Conservation (phyloP, 805 yeast species). For the Saturnispora quitensis region DNA sequence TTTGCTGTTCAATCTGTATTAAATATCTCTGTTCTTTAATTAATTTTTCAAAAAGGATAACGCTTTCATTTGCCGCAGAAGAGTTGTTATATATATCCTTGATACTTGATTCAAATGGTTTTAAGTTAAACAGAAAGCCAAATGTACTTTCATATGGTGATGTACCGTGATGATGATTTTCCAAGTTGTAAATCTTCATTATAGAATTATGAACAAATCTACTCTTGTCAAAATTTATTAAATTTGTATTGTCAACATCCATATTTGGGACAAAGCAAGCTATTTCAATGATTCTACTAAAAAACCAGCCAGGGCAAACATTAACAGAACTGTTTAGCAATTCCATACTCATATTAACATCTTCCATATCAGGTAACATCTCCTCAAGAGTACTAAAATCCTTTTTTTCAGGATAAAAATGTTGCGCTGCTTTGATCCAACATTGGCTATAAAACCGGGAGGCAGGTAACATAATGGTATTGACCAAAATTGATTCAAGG, state of each 20-base stretch:
- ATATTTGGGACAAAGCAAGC: slow-evolving; percentile 73
- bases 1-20: slow-evolving; percentile 37
- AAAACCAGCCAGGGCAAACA: slow-evolving; percentile 89
- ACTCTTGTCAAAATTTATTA: slow-evolving; percentile 81
- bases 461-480: slow-evolving; percentile 74
- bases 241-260: slow-evolving; percentile 50
- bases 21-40: slow-evolving; percentile 44
- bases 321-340: slow-evolving; percentile 31
- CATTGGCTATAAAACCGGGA: slow-evolving; percentile 57
- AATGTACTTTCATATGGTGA: slow-evolving; percentile 33
- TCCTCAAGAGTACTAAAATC: slow-evolving; percentile 21
- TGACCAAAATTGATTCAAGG: slow-evolving; percentile 67
- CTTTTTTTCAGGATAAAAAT: slow-evolving; percentile 4
- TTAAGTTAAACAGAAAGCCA: slow-evolving; percentile 43
- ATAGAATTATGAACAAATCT: slow-evolving; percentile 58
- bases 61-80: slow-evolving; percentile 26
- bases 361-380: slow-evolving; percentile 7
- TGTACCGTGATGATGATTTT: slow-evolving; percentile 19
- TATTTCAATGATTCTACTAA: slow-evolving; percentile 69
- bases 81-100: slow-evolving; percentile 26
- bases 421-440: slow-evolving; percentile 56
- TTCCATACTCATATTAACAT: background rate
- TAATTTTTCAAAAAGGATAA: slow-evolving; percentile 34
- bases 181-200: slow-evolving; percentile 41
- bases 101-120: slow-evolving; percentile 35